A percentile compares a stretch with the other conserved stretches of the same genome.
Evolutionary conservation across 345 rosid species (phyloP).

Genomic region (Linum lewisii): DNA sequence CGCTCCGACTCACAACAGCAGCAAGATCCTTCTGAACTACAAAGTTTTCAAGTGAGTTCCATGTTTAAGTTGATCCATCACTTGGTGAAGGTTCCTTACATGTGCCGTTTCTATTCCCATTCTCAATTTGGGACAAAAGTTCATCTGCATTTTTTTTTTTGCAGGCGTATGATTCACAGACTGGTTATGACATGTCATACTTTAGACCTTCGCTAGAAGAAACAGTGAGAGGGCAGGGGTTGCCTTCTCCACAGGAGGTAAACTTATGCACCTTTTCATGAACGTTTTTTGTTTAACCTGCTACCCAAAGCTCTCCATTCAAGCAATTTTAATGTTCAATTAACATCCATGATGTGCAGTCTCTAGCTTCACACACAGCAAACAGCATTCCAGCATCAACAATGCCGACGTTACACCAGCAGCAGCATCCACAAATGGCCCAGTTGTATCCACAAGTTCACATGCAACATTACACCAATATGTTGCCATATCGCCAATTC

Average conservation of each 20-base stretch:
- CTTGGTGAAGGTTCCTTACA: no score
- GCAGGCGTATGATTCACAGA: constrained; percentile 57
- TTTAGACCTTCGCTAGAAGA: constrained; percentile 62
- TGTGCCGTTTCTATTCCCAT: background rate
- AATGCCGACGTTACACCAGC: constrained; percentile 51
- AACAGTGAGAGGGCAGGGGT: constrained; percentile 45
- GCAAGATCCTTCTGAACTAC: constrained; percentile 54
- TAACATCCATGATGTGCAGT: constrained; percentile 27
- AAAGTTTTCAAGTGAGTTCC: constrained; percentile 50
- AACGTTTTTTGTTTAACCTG: background rate
- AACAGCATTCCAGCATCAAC: constrained; percentile 50
- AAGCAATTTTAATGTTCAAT: background rate
- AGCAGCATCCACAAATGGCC: constrained; percentile 59
- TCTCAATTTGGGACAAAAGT: background rate
- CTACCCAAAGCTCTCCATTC: background rate
- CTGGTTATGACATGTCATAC: constrained; percentile 62
- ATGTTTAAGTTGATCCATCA: constrained; percentile 5
- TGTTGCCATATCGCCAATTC: constrained; percentile 85
- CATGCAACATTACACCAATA: constrained; percentile 59
- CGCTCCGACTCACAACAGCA: constrained; percentile 53
- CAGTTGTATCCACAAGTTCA: constrained; percentile 94
- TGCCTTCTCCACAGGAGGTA: constrained; percentile 74
- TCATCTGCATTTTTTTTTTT: constrained; percentile 12
- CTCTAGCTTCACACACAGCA: constrained; percentile 31
- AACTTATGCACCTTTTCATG: background rate